Evolutionary conservation across 768 basidiomycete species (phyloP).

Genomic region (Rhodotorula diobovata): DNA sequence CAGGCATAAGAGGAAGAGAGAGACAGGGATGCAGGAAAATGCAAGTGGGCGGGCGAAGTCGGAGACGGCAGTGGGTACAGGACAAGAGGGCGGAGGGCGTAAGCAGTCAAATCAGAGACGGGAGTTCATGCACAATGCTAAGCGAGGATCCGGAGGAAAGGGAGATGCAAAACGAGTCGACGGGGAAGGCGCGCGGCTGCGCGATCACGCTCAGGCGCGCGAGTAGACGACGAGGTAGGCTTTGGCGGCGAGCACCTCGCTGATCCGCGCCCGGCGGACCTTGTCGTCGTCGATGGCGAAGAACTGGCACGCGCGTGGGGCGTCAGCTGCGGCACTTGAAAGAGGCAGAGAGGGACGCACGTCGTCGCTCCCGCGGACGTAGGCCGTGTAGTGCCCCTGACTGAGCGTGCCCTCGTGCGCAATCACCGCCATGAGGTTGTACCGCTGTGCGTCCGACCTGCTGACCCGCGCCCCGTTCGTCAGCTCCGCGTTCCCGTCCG

Average conservation of each 20-base stretch:
- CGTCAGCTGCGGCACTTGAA: not conserved
- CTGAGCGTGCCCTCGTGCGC: constrained; percentile 92
- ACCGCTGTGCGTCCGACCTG: constrained; percentile 62
- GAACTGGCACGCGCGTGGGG: constrained; percentile 59
- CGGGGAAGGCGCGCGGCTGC: no score
- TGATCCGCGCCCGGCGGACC: constrained; percentile 43
- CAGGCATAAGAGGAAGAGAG: no score
- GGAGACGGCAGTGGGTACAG: no score
- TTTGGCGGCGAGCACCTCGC: constrained; percentile 28
- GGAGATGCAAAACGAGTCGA: not conserved
- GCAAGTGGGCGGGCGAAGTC: no score
- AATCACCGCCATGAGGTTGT: constrained; percentile 87
- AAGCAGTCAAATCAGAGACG: no score
- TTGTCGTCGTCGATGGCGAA: constrained; percentile 93
- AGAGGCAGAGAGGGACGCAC: constrained; percentile 51
- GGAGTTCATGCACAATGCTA: not conserved
- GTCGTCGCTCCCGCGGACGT: constrained; percentile 76
- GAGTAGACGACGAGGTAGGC: constrained; percentile 37
- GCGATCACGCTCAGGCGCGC: not conserved
- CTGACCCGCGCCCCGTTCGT: no score
- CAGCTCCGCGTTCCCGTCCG: not conserved
- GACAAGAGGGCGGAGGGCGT: not conserved
- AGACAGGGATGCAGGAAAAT: no score
- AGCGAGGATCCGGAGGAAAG: not conserved
- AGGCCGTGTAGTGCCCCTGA: constrained; percentile 83